phyloP scores from a whole-genome alignment of 169 alveolate genomes.

The Plasmodium ovale region DNA sequence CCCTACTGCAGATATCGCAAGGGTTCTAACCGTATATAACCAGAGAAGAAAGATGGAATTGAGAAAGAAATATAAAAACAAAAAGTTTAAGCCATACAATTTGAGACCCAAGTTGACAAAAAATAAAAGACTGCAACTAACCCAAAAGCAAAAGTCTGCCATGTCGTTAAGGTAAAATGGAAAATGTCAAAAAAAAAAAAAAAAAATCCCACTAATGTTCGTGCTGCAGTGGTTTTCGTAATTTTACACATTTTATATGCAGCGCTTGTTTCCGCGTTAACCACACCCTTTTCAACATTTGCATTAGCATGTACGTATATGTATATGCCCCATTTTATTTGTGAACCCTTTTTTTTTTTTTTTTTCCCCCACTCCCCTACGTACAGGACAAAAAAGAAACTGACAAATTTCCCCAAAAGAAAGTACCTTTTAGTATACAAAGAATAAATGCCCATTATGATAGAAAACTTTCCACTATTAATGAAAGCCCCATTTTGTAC shows the following conservation, averaged over 20 bases:
- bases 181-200: background rate
- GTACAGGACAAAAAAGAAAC: constrained; percentile 20
- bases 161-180: constrained; percentile 84
- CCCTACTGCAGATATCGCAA: constrained; percentile 87
- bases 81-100: constrained; percentile 90
- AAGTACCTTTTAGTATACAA: constrained; percentile 47
- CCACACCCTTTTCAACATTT: too few relatives aligned
- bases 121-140: constrained; percentile 90
- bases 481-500: background rate
- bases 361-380: background rate
- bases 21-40: constrained; percentile 92
- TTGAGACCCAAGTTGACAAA: constrained; percentile 92
- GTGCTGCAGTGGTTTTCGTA: background rate
- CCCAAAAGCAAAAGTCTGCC: constrained; percentile 87
- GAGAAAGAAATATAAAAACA: constrained; percentile 85
- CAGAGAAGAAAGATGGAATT: constrained; percentile 90
- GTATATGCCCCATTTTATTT: background rate
- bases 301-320: background rate
- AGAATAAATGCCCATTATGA: constrained; percentile 1
- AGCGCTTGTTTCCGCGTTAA: too few relatives aligned
- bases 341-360: background rate
- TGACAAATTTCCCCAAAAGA: constrained; percentile 47
- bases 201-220: too few relatives aligned
- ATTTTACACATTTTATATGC: background rate
- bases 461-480: background rate